Base-by-base conservation (phyloP, 208 protist species). In the Acanthamoeba sp. region DNA sequence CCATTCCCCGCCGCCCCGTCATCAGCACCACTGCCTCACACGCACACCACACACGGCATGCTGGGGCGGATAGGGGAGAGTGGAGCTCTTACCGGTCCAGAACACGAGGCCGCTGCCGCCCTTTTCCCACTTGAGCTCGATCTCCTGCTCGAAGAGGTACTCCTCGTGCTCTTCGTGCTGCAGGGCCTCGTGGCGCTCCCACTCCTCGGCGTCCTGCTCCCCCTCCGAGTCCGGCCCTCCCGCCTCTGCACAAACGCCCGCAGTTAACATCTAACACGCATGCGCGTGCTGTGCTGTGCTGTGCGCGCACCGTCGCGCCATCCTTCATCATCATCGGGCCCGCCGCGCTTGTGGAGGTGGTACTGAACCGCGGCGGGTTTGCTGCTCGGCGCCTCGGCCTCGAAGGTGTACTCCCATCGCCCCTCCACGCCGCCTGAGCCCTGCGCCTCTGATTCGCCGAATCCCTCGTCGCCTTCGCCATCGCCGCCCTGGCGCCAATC, bases 91-190 rank as follows among this genome's bases (percentile, higher is more conserved):
- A 78, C 69, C 69, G 14, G 69, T 88, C 80, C 80, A 88, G 36
- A 88, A 88, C 24, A 88, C 80, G 16, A 88, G 80, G 24, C 80
- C 80, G 36, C 48, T 64, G 40, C 80, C 80, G 80, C 80, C 80
- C 36, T 88, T 88, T 20, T 88, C 80, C 80, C 80, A 88, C 32
- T 64, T 22, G 14, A 88, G 80, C 20, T 88, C 80, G 48, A 88
- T 62, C 38, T 88, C 80, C 9, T 62, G 3, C 45, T 88, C 80
- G 50, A 40, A 88, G 48, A 88, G 80, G 80, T 62, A 62, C 27
- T 88, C 48, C 48, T 88, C 80, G 50, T 88, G 80, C 16, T 88
- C 80, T 1, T 88, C 80, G 50, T 88, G 48, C 40, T 62, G 80
- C 14, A 88, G 50, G 27, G 80, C 80, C 36, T 88, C 80, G 29